Evolutionary conservation across 768 basidiomycete species (phyloP).

Genomic region (Ramaria rubella): DNA sequence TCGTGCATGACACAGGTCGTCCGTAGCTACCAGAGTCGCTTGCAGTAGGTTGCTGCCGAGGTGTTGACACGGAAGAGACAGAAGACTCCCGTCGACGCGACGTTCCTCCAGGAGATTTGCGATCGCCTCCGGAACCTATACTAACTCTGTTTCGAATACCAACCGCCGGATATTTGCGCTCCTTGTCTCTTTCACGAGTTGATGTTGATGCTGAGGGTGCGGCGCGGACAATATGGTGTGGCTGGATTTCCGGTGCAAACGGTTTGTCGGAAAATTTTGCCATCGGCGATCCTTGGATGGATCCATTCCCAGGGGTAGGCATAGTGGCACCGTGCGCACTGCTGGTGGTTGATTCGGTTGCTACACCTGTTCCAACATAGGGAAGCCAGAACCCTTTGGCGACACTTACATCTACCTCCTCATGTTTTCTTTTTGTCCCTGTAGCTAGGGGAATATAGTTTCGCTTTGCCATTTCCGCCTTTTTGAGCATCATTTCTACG

Average conservation of each 20-base stretch:
- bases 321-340: not conserved
- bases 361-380: constrained; percentile 34
- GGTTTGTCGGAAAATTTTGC: not conserved
- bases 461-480: constrained; percentile 27
- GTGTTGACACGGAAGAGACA: not conserved
- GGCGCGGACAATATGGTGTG: not conserved
- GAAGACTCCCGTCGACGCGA: not conserved
- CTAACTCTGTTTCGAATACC: not conserved
- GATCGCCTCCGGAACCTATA: not conserved
- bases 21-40: not conserved
- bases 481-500: constrained; percentile 34
- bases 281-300: not conserved
- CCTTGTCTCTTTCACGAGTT: not conserved
- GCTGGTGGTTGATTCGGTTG: constrained; percentile 12
- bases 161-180: not conserved
- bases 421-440: constrained; percentile 21
- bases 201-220: not conserved
- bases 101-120: not conserved
- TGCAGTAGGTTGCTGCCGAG: not conserved
- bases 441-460: constrained; percentile 14
- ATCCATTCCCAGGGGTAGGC: not conserved
- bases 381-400: constrained; percentile 35
- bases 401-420: constrained; percentile 27
- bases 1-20: not conserved
- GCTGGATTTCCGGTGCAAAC: not conserved